phyloP scores from a whole-genome alignment of 805 yeast species.

The Candida arabinofermentans region DNA sequence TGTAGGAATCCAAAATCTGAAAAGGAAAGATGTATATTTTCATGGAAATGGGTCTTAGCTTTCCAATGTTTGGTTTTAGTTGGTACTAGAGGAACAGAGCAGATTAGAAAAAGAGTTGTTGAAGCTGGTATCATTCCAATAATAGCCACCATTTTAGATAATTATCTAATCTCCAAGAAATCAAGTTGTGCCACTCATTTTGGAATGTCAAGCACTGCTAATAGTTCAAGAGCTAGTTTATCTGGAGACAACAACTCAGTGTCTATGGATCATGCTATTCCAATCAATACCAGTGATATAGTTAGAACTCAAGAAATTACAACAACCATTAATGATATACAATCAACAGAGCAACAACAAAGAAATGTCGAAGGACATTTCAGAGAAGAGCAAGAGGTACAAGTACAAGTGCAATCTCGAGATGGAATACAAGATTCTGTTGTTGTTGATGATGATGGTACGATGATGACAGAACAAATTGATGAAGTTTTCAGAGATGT shows the following conservation, averaged over 20 bases:
- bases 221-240: slow-evolving; percentile 6
- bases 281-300: neutral
- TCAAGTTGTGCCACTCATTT: slow-evolving; percentile 18
- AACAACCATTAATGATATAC: no score
- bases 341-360: no score
- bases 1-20: slow-evolving; percentile 45
- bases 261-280: slow-evolving; percentile 1
- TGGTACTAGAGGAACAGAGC: slow-evolving; percentile 91
- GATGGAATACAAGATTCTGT: neutral
- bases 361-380: no score
- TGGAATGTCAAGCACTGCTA: slow-evolving; percentile 2
- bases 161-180: slow-evolving; percentile 48
- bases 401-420: no score
- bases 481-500: slow-evolving; percentile 25
- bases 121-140: slow-evolving; percentile 90
- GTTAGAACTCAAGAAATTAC: neutral
- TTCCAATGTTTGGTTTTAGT: slow-evolving; percentile 88
- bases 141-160: slow-evolving; percentile 87
- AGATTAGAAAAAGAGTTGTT: slow-evolving; percentile 78
- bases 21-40: slow-evolving; percentile 49
- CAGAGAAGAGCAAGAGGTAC: no score
- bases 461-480: slow-evolving; percentile 18
- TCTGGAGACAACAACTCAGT: slow-evolving; percentile 4
- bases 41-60: slow-evolving; percentile 97
- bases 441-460: slow-evolving; percentile 6